Conservation (phyloP, 176 grass and related monocot genomes). For the Saccharum spontaneum region DNA sequence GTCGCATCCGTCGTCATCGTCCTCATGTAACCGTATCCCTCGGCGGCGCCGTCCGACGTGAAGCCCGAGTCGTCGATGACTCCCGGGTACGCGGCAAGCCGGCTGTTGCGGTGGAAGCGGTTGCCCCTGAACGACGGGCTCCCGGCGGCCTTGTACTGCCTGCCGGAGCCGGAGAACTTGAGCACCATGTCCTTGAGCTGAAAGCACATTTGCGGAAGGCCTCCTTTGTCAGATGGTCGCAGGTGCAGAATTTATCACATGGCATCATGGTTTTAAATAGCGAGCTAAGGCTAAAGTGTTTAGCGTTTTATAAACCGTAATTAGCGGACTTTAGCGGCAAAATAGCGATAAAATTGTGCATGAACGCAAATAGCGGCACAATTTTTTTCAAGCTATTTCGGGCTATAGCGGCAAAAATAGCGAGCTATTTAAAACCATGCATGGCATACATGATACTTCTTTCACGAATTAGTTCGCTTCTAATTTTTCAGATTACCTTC, state of each 20-base stretch:
- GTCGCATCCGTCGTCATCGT: neutral
- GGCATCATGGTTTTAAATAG: no score
- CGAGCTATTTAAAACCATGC: no score
- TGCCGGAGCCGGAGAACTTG: slow-evolving; percentile 80
- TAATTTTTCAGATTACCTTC: neutral
- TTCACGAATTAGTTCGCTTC: neutral
- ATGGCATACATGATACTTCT: neutral
- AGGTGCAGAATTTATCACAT: neutral
- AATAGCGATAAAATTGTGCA: no score
- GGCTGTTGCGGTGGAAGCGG: slow-evolving; percentile 58
- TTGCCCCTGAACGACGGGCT: slow-evolving; percentile 60
- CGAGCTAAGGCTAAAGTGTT: no score
- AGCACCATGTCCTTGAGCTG: slow-evolving; percentile 99
- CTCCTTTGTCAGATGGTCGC: neutral
- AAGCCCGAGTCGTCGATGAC: slow-evolving; percentile 63
- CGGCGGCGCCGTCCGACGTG: slow-evolving; percentile 46
- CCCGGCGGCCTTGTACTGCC: slow-evolving; percentile 68
- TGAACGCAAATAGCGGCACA: no score
- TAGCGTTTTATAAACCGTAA: no score
- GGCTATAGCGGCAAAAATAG: no score
- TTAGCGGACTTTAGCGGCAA: no score
- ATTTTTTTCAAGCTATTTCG: no score
- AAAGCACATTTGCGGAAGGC: slow-evolving; percentile 23
- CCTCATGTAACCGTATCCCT: slow-evolving; percentile 49
- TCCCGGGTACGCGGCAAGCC: slow-evolving; percentile 52